Evolutionary conservation across 305 asterid species (phyloP), one percentile per base, ranked within the genome.

Genomic region (Petunia hybrid): DNA sequence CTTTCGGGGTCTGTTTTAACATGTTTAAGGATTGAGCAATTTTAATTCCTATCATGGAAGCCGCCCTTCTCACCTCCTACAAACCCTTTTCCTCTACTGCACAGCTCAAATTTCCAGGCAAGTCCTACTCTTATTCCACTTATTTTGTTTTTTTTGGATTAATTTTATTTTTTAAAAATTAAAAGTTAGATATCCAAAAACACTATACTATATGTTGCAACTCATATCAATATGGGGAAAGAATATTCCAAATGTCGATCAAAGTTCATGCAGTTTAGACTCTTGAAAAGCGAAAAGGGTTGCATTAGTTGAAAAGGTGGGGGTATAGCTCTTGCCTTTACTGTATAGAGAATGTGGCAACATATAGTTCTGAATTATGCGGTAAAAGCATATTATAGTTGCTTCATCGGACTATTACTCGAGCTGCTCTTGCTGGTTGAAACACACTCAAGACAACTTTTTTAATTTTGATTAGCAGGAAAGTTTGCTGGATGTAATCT

Each of bases 11-110:
- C 7, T 9, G 35, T 45, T 22, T 22, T 70, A 42, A 70, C 42
- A 35, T 38, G 45, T 38, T 13, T 51, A 12, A 60, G 22, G 43
- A 68, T 35, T 51, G 78, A 48, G 0, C 62, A 71, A 48, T 71
- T 48, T 35, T 71, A 45, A 71, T 71, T 71, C 48, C 6, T 73
- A 57, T 84, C 86, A 93, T 93, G 98, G 94, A 89, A 84, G 88
- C 92, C 16, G 62, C 92, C 82, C 88, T 90, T 67, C 84, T 89
- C 60, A 84, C 86, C 80, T 87, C 93, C 65, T 91, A 80, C 53
- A 69, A 80, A 81, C 88, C 83, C 76, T 69, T 84, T 70, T 78
- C 55, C 81, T 22, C 82, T 35, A 35, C 76, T 8, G 63, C 74
- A 48, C 45, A 36, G 76, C 59, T 76, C 51, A 80, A 79, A 31